Conservation (phyloP, 257 asterid species). For the Solanum chmielewskii region DNA sequence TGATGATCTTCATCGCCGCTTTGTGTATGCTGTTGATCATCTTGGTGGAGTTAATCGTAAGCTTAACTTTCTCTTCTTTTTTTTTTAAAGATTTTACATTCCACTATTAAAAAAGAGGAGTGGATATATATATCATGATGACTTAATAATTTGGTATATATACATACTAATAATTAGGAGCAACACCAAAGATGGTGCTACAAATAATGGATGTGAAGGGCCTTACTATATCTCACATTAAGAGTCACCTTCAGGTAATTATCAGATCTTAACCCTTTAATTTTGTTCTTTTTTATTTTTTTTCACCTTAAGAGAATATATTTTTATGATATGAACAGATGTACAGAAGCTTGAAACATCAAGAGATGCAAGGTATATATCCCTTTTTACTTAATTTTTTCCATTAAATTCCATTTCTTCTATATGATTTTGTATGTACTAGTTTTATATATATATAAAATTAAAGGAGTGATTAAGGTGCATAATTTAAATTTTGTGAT, state of each 20-base stretch:
- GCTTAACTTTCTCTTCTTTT: background rate
- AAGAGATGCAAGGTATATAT: slow-evolving; percentile 44
- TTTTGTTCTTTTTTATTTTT: rapidly evolving
- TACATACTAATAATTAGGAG: slow-evolving; percentile 20
- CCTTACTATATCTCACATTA: slow-evolving; percentile 59
- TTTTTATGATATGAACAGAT: slow-evolving; percentile 29
- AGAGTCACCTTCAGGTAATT: slow-evolving; percentile 78
- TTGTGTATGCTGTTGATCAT: no score
- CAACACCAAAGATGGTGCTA: slow-evolving; percentile 75
- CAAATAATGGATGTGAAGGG: slow-evolving; percentile 73
- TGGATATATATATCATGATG: background rate
- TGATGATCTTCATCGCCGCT: no score
- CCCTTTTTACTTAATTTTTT: no score
- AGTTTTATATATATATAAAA: no score
- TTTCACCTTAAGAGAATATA: background rate
- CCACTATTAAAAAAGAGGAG: background rate
- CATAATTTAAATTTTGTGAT: no score
- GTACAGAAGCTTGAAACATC: slow-evolving; percentile 67
- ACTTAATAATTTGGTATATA: background rate
- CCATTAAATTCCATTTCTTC: background rate
- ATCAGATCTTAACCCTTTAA: no score
- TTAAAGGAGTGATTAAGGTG: background rate
- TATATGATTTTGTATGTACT: no score
- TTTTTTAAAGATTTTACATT: background rate
- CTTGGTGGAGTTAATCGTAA: no score